A percentile compares a stretch with the other conserved stretches of the same genome.
phyloP scores from a whole-genome alignment of 1,284 basidiomycete species.

The Rhodotorula glutinis region DNA sequence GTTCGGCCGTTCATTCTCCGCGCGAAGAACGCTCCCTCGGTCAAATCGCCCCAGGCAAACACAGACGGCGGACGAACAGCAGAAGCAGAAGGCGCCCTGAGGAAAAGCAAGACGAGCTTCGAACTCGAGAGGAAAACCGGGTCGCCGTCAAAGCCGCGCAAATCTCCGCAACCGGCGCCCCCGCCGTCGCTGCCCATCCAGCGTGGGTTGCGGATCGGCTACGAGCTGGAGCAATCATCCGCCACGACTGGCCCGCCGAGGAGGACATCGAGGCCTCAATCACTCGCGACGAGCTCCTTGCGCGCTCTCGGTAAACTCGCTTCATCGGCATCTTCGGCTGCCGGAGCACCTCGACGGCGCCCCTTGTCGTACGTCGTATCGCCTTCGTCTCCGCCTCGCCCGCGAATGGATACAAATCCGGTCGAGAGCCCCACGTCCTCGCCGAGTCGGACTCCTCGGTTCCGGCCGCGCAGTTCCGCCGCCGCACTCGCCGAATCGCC shows the following conservation, averaged over 20 bases:
- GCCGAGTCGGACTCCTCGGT: background rate
- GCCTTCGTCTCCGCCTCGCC: background rate
- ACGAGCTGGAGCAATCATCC: too few species aligned
- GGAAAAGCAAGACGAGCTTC: conserved; percentile 10
- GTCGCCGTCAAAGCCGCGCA: background rate
- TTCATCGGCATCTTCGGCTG: background rate
- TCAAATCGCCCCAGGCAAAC: background rate
- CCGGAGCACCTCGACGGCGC: background rate
- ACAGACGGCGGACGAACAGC: background rate
- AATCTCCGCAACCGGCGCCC: background rate
- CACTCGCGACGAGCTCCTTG: background rate
- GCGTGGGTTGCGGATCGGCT: too few species aligned
- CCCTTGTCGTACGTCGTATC: background rate
- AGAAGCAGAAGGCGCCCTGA: background rate
- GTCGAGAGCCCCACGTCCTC: background rate
- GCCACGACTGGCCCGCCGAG: too few species aligned
- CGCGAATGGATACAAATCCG: background rate
- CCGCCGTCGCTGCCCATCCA: background rate
- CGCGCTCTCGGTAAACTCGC: conserved; percentile 1
- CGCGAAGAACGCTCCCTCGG: background rate
- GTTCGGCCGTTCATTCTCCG: conserved; percentile 7
- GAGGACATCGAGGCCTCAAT: background rate
- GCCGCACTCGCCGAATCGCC: background rate
- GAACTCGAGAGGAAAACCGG: background rate
- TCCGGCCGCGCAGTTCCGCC: background rate